Conservation (phyloP, 441 rosid genomes). For the Syzygium syzygioides region DNA sequence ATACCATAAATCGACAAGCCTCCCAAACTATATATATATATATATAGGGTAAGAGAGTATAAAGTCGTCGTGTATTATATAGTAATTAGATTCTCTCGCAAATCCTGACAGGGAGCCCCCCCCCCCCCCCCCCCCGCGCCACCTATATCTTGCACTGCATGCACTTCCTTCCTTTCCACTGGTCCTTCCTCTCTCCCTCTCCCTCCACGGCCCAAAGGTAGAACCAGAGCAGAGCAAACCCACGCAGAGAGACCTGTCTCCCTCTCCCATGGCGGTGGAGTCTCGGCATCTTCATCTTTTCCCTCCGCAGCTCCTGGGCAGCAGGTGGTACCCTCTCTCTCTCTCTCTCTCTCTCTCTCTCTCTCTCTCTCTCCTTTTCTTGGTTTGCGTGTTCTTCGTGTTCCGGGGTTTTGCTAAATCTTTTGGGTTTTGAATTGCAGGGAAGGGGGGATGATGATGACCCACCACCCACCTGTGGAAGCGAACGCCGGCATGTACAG, state of each 20-base stretch:
- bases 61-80: not conserved
- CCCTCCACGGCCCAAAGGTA: not conserved
- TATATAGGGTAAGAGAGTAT: not conserved
- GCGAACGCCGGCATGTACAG: not conserved
- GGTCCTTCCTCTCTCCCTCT: not conserved
- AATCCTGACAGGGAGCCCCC: not conserved
- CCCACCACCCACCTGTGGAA: not conserved
- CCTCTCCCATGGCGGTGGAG: not conserved
- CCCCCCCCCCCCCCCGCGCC: not conserved
- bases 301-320: not conserved
- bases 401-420: not conserved
- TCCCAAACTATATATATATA: not conserved
- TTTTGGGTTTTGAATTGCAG: not conserved
- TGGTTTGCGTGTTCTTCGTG: not conserved
- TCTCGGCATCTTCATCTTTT: not conserved
- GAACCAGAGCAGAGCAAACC: not conserved
- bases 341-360: not conserved
- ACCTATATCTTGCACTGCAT: not conserved
- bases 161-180: not conserved
- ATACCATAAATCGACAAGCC: not conserved
- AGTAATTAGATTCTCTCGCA: not conserved
- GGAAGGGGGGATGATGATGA: not conserved
- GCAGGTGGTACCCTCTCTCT: not conserved
- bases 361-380: not conserved
- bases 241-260: not conserved